Evolutionary conservation across 257 asterid genomes (phyloP).

Genomic region (Nicotiana noctiflora): DNA sequence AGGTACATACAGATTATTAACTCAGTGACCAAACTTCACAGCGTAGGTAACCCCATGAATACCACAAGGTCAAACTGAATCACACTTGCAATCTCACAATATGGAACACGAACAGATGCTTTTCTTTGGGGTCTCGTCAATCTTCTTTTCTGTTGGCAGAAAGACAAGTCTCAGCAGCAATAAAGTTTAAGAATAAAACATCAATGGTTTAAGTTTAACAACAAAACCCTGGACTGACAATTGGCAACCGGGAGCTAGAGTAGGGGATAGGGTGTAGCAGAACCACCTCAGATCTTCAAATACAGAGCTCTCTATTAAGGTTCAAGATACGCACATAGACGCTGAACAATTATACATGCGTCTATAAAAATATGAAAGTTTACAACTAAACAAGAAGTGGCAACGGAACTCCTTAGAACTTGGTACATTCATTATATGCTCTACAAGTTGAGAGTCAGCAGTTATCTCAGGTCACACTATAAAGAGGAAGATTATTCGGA

Average conservation of each 20-base stretch:
- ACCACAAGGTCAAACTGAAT: slow-evolving; percentile 23
- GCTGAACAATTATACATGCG: neutral
- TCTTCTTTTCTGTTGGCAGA: slow-evolving; percentile 43
- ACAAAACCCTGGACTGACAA: neutral
- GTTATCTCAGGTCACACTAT: neutral
- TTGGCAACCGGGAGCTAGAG: neutral
- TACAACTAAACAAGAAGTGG: neutral
- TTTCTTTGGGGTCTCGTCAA: slow-evolving; percentile 37
- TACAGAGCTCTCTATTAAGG: neutral
- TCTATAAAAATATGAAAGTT: neutral
- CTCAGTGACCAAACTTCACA: slow-evolving; percentile 24
- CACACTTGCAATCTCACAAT: slow-evolving; percentile 36
- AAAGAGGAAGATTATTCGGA: neutral
- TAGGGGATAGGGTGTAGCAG: neutral
- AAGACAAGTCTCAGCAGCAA: slow-evolving; percentile 8
- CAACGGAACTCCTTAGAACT: neutral
- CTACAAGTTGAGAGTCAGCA: neutral
- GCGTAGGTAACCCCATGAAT: slow-evolving; percentile 18
- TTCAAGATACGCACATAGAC: neutral
- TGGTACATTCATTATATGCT: neutral
- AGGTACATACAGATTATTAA: slow-evolving; percentile 41
- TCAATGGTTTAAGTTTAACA: neutral
- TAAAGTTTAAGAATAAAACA: neutral
- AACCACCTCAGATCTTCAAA: neutral
- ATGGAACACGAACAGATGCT: slow-evolving; percentile 44